Evolutionary conservation across 2,329 filamentous ascomycete species (phyloP).

Genomic region (Phoma herbarum): DNA sequence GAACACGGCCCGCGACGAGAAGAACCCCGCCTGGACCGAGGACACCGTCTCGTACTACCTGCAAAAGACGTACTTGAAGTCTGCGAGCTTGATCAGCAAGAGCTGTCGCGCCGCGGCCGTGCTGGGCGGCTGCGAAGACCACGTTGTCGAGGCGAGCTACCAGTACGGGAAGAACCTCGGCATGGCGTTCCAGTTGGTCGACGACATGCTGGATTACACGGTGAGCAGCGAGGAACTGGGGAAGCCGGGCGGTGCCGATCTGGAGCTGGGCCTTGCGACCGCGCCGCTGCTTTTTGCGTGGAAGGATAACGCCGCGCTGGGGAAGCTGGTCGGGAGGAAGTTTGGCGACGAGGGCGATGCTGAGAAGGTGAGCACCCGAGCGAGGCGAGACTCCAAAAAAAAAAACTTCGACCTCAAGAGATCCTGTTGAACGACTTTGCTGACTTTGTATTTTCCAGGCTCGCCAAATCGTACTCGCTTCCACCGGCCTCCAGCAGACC

Average conservation of each 20-base stretch:
- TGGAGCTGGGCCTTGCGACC: conserved; percentile 92
- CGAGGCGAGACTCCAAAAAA: no score
- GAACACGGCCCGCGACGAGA: conserved; percentile 90
- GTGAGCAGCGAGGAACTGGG: conserved; percentile 84
- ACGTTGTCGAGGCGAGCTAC: conserved; percentile 91
- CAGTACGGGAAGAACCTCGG: conserved; percentile 92
- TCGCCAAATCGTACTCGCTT: conserved; percentile 81
- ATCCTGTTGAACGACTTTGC: no score
- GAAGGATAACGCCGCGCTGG: conserved; percentile 86
- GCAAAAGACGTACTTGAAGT: conserved; percentile 98
- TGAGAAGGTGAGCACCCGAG: conserved; percentile 61
- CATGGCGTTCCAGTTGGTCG: conserved; percentile 94
- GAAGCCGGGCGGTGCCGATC: conserved; percentile 92
- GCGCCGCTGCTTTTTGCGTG: conserved; percentile 95
- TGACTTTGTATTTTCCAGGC: conserved; percentile 67
- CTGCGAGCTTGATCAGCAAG: conserved; percentile 94
- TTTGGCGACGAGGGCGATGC: conserved; percentile 87
- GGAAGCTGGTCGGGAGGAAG: conserved; percentile 88
- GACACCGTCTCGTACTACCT: conserved; percentile 92
- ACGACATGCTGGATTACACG: conserved; percentile 98
- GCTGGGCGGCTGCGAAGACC: conserved; percentile 76
- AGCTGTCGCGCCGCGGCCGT: conserved; percentile 90
- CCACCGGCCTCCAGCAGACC: conserved; percentile 91
- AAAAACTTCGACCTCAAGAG: no score
- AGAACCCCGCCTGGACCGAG: conserved; percentile 83